Base-by-base conservation (phyloP, 345 rosid species). In the Excoecaria cochinchinensis region DNA sequence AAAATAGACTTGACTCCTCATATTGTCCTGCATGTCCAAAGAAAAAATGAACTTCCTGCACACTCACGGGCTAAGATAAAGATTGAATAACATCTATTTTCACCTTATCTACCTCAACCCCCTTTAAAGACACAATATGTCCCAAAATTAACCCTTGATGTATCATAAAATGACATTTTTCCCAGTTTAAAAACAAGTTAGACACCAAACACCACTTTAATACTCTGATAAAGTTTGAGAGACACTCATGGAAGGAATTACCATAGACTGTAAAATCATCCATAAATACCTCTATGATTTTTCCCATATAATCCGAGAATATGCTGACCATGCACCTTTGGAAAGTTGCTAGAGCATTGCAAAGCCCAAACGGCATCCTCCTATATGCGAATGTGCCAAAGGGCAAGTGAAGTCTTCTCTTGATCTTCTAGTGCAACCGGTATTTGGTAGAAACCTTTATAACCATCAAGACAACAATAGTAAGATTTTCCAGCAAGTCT, bases 131-230 rank as follows among this genome's bases (percentile, higher is more conserved):
- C 0, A 72, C 19, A 1, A 36, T 14, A 58, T 72, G 76, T 6
- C 68, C 39, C 0, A 22, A 46, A 2, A 72, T 3, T 5, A 72
- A 7, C 0, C 76, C 24, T 60, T 58, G 16, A 0, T 48, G 0
- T 3, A 72, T 40, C 56, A 72, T 59, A 6, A 72, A 72, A n/a
- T 59, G 55, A 31, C 68, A 72, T 42, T 66, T 66, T 21, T 66
- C 19, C 8, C 16, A 42, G 10, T 66, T 66, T 5, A 50, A 11
- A 0, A 70, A 46, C 6, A 70, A 22, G 2, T 62, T 50, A 2
- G 38, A 74, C 61, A 0, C 10, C 4, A 1, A 0, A 2, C 0
- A 62, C 5, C 3, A 50, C 19, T 6, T 38, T 0, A 31, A 31
- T 31, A 31, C 31, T 31, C 2, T 31, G 31, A 31, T 2, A 31